Conservation (phyloP, 495 filamentous ascomycete genomes). For the Xylaria nigripes region DNA sequence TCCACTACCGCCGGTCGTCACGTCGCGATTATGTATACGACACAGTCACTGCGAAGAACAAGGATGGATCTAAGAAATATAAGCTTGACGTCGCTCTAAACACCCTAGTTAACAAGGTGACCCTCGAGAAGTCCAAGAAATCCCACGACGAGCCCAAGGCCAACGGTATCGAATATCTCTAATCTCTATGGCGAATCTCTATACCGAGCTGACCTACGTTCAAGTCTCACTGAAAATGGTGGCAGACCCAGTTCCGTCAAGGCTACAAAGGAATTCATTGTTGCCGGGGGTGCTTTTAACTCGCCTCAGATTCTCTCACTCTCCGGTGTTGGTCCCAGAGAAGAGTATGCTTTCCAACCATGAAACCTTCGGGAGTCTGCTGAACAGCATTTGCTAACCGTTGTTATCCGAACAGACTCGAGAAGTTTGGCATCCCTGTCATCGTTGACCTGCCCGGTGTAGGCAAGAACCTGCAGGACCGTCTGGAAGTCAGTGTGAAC, state of each 20-base stretch:
- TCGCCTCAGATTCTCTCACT: constrained; percentile 57
- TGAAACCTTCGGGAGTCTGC: no score
- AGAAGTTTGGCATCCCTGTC: constrained; percentile 40
- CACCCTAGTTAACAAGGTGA: constrained; percentile 52
- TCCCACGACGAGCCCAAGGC: constrained; percentile 39
- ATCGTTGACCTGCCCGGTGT: constrained; percentile 51
- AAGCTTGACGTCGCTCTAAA: constrained; percentile 51
- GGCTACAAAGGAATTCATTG: constrained; percentile 53
- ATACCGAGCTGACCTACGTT: constrained; percentile 50
- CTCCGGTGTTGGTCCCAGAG: constrained; percentile 50
- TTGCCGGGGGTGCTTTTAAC: constrained; percentile 54
- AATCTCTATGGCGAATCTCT: constrained; percentile 50
- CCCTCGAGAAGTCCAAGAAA: constrained; percentile 43
- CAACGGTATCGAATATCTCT: constrained; percentile 55
- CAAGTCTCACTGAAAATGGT: constrained; percentile 12
- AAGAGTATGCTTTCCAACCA: no score
- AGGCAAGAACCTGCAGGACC: constrained; percentile 60
- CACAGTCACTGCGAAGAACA: constrained; percentile 41
- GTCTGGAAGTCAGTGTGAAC: constrained; percentile 48
- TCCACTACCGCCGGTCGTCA: constrained; percentile 38
- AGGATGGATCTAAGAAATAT: constrained; percentile 47
- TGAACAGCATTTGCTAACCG: constrained; percentile 24
- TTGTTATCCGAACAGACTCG: constrained; percentile 51
- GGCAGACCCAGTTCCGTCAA: constrained; percentile 39
- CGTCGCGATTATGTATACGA: constrained; percentile 47